A percentile compares a stretch with the other conserved stretches of the same genome.
These are phyloP conservation scores for Monilinia fructigena DNA, from an alignment of 2,329 filamentous ascomycete genomes.

Conservation along the genomic window DNA sequence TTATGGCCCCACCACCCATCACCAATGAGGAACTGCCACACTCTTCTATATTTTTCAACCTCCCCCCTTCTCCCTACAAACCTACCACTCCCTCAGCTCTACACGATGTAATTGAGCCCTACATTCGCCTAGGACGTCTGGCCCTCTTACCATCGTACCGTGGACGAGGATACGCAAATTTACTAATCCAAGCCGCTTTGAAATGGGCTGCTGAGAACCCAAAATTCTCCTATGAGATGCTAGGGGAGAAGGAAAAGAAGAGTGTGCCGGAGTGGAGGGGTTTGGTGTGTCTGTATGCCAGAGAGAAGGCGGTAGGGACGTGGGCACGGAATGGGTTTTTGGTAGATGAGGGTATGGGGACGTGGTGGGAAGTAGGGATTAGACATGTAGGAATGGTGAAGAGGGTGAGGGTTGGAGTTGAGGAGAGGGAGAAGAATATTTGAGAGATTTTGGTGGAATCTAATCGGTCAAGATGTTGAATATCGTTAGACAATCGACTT, in stretches of 20 bases:
- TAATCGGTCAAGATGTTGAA: not conserved
- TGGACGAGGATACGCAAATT: slow-evolving; percentile 60
- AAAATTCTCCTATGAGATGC: slow-evolving; percentile 45
- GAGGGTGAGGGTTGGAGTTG: not conserved
- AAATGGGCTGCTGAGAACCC: slow-evolving; percentile 61
- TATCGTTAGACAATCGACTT: not conserved
- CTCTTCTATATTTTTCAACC: not conserved
- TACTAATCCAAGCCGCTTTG: slow-evolving; percentile 66
- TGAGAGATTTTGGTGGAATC: not conserved
- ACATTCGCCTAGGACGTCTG: slow-evolving; percentile 78
- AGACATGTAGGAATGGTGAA: slow-evolving; percentile 79
- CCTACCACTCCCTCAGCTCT: slow-evolving; percentile 45
- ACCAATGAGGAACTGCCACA: not conserved
- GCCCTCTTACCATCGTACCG: slow-evolving; percentile 67
- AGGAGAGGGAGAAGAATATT: not conserved
- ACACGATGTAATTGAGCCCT: slow-evolving; percentile 66
- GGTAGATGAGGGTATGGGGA: slow-evolving; percentile 69
- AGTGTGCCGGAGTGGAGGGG: slow-evolving; percentile 65
- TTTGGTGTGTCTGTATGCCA: slow-evolving; percentile 76
- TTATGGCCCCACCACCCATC: not conserved
- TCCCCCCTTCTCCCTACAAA: slow-evolving; percentile 26
- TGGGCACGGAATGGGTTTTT: slow-evolving; percentile 75
- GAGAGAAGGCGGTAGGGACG: slow-evolving; percentile 60
- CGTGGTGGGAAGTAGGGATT: slow-evolving; percentile 82
- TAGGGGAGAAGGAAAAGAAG: slow-evolving; percentile 42